Percentiles rank a stretch among this genome's conserved stretches.
Conservation (phyloP, 805 yeast species). For the Candida montana region DNA sequence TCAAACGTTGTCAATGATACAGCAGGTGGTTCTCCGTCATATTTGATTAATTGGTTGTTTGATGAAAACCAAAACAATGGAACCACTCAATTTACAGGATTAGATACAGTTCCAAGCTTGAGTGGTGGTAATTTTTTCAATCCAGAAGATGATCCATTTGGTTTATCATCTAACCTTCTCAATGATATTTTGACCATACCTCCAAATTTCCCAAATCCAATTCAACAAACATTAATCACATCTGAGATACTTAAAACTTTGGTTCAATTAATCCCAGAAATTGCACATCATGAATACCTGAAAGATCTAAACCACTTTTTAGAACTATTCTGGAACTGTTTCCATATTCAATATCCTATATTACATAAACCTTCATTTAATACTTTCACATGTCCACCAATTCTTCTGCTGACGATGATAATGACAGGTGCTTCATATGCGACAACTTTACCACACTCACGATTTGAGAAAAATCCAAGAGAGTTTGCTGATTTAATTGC, state of each 20-base stretch:
- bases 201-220: conserved; percentile 27
- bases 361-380: conserved; percentile 48
- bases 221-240: conserved; percentile 23
- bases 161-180: conserved; percentile 23
- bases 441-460: conserved; percentile 15
- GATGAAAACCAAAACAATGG: conserved; percentile 19
- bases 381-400: conserved; percentile 45
- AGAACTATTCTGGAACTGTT: conserved; percentile 24
- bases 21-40: conserved; percentile 17
- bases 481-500: conserved; percentile 32
- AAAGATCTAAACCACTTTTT: conserved; percentile 21
- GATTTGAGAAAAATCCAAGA: conserved; percentile 16
- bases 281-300: conserved; percentile 19
- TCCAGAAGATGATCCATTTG: conserved; percentile 27
- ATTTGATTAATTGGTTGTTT: conserved; percentile 25
- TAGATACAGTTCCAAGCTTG: conserved; percentile 17
- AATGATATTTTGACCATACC: conserved; percentile 26
- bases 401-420: conserved; percentile 50
- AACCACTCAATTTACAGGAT: conserved; percentile 3
- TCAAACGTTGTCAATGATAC: conserved; percentile 6
- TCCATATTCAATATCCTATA: conserved; percentile 42
- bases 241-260: conserved; percentile 17
- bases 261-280: conserved; percentile 17
- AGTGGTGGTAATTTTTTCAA: conserved; percentile 23
- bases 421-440: conserved; percentile 26